Percentiles rank a stretch among this genome's conserved stretches.
phyloP scores from a whole-genome alignment of 768 basidiomycete species.

The Strobilomyces dryophilus region DNA sequence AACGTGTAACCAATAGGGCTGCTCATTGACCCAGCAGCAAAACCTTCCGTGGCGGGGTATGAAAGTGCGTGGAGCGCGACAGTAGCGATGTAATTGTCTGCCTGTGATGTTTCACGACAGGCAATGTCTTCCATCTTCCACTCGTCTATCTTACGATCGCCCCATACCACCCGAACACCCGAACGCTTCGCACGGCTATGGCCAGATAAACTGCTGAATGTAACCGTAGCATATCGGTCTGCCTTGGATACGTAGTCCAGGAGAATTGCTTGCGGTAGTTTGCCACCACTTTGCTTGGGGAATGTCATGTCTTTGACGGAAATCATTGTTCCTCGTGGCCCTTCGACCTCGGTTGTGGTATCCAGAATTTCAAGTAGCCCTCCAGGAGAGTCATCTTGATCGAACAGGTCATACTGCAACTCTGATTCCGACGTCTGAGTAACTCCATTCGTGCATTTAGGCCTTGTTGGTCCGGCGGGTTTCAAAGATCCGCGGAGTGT shows the following conservation, averaged over 20 bases:
- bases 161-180: conserved; percentile 71
- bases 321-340: conserved; percentile 49
- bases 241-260: conserved; percentile 60
- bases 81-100: conserved; percentile 87
- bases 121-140: conserved; percentile 87
- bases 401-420: conserved; percentile 44
- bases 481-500: conserved; percentile 32
- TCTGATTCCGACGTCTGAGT: not conserved
- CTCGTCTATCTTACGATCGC: conserved; percentile 49
- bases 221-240: conserved; percentile 72
- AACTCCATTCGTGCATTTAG: not conserved
- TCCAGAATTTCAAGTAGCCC: conserved; percentile 78
- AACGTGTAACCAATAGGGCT: conserved; percentile 54
- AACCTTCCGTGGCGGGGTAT: conserved; percentile 60
- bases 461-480: not conserved
- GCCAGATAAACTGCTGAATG: conserved; percentile 63
- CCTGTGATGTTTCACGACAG: conserved; percentile 72
- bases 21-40: conserved; percentile 47
- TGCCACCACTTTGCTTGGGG: conserved; percentile 81
- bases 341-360: conserved; percentile 53
- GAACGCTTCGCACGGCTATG: conserved; percentile 73
- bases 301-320: conserved; percentile 67
- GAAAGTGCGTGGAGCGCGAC: conserved; percentile 78
- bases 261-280: conserved; percentile 73
- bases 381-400: conserved; percentile 45